These are phyloP conservation scores for Albatrellus ellisii DNA, from an alignment of 768 basidiomycete species.

Conservation along the genomic window DNA sequence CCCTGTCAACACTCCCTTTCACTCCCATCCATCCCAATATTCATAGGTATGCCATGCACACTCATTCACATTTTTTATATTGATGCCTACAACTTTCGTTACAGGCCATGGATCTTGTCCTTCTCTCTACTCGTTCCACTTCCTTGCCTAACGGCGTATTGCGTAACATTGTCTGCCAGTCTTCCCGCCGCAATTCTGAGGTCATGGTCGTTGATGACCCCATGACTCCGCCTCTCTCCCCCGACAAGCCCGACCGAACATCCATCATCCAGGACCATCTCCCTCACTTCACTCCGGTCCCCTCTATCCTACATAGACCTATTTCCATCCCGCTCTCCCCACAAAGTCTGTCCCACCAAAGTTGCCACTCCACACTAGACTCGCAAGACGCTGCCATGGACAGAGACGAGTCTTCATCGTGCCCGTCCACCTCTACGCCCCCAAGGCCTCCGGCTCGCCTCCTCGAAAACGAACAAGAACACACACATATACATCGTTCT, in stretches of 20 bases:
- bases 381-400: constrained; percentile 9
- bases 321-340: constrained; percentile 4
- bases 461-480: constrained; percentile 60
- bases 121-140: constrained; percentile 12
- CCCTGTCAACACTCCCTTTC: too few species aligned
- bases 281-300: too few species aligned
- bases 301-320: not conserved
- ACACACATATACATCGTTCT: constrained; percentile 40
- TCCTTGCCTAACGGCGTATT: constrained; percentile 7
- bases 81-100: too few species aligned
- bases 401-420: constrained; percentile 5
- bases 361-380: constrained; percentile 5
- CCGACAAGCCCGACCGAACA: constrained; percentile 2
- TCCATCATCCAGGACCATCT: constrained; percentile 2
- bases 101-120: too few species aligned
- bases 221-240: constrained; percentile 8
- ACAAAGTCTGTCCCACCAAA: not conserved
- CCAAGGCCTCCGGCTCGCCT: constrained; percentile 35
- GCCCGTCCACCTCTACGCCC: constrained; percentile 11
- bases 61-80: too few species aligned
- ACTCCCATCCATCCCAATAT: too few species aligned
- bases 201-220: constrained; percentile 12
- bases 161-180: constrained; percentile 1
- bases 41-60: too few species aligned
- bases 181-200: constrained; percentile 6